Base-by-base conservation (phyloP, 305 asterid species). In the Withania somnifera region DNA sequence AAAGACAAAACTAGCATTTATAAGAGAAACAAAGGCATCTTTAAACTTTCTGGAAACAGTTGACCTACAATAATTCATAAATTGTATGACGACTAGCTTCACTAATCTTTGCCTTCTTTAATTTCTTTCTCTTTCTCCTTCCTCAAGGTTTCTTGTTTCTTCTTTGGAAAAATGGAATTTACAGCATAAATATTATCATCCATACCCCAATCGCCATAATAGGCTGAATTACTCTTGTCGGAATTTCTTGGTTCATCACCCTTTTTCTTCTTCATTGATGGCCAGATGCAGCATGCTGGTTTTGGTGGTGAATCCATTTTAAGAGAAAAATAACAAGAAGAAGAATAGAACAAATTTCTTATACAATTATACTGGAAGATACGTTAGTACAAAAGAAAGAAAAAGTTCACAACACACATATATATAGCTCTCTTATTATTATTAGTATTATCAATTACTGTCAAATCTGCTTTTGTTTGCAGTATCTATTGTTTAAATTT, bases 151-250 rank as follows among this genome's bases (percentile, higher is more conserved):
- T 13, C 22, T 47, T 22, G 81, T 40, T 82, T 38, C 36, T 71
- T 68, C 78, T 20, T 11, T 40, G 54, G 54, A 20, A 68, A 40
- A 40, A 20, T 20, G 54, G 78, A 68, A 68, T 40, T 40, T 40
- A 20, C 54, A 68, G 78, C 47, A 40, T 9, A n/a, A 66, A 51
- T 24, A 66, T 32, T 53, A 28, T 11, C 79, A 66, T 64, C 83
- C 6, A 56, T 53, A 15, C 84, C 84, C 84, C 84, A 82, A 56
- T 82, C 75, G 13, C 84, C 81, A 56, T 82, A 82, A 71, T 71
- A 82, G 38, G 32, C 32, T 63, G 22, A 40, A 47, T 42, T 13
- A 63, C 0, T 63, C 42, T 24, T 52, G 78, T 50, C 7, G 11
- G 13, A 26, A 53, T 15, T 54, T 53, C 11, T 82, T 38, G 8